Evolutionary conservation across 192 early-diverging fungal species (phyloP).

Genomic region (Bifiguratus adelaidae): DNA sequence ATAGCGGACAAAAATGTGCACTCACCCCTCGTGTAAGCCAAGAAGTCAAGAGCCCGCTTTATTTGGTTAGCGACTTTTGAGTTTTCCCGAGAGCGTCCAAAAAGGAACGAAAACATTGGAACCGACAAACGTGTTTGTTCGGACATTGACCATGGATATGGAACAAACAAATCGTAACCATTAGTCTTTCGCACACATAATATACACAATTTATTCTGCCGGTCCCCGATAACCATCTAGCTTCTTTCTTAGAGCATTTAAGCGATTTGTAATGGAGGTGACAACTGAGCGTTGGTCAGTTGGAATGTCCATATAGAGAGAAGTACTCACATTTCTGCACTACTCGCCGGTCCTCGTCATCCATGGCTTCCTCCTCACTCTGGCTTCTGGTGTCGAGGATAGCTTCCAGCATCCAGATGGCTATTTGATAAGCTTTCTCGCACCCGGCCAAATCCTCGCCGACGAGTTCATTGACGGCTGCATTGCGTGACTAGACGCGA

Average conservation of each 20-base stretch:
- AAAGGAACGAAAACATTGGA: too few relatives aligned
- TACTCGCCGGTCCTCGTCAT: slow-evolving; percentile 38
- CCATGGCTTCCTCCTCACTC: slow-evolving; percentile 30
- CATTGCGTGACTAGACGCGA: slow-evolving; percentile 11
- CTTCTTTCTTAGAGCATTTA: background rate
- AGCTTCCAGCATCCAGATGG: slow-evolving; percentile 67
- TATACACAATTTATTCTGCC: too few relatives aligned
- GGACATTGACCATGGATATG: too few relatives aligned
- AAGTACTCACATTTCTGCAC: slow-evolving; percentile 35
- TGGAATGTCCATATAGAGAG: background rate
- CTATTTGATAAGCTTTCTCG: slow-evolving; percentile 63
- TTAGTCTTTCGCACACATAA: too few relatives aligned
- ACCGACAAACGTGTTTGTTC: too few relatives aligned
- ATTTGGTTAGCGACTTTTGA: too few relatives aligned
- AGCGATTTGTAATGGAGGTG: background rate
- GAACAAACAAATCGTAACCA: too few relatives aligned
- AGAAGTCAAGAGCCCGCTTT: too few relatives aligned
- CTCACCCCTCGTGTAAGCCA: too few relatives aligned
- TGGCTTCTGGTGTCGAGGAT: slow-evolving; percentile 39
- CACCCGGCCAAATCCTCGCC: slow-evolving; percentile 53
- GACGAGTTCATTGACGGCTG: slow-evolving; percentile 53
- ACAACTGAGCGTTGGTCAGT: background rate
- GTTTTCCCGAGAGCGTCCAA: too few relatives aligned
- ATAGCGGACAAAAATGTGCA: too few relatives aligned
- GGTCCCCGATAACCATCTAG: too few relatives aligned